phyloP scores from a whole-genome alignment of 192 early-diverging fungal species.

The Coemansia sp. region DNA sequence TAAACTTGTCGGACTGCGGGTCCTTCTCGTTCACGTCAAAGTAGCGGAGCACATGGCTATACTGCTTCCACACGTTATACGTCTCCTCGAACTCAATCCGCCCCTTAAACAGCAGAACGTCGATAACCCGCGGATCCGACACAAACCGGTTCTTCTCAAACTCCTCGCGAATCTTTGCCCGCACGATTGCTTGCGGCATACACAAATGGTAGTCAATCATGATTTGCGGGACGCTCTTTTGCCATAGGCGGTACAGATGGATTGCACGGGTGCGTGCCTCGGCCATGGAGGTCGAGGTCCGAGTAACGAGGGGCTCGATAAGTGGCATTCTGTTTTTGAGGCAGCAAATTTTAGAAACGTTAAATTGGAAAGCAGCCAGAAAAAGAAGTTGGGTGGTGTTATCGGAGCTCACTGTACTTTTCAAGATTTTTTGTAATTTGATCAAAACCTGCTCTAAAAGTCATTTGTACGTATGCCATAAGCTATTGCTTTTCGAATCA shows the following conservation, averaged over 20 bases:
- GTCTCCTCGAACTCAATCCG: constrained; percentile 86
- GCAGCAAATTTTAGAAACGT: not conserved
- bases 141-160: constrained; percentile 86
- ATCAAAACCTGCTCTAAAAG: too few species aligned
- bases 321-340: constrained; percentile 42
- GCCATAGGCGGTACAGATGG: constrained; percentile 71
- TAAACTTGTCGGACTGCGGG: constrained; percentile 67
- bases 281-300: constrained; percentile 58
- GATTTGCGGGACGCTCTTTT: constrained; percentile 62
- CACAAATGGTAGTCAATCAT: constrained; percentile 72
- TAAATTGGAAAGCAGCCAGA: not conserved
- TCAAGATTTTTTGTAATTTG: not conserved
- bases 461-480: too few species aligned
- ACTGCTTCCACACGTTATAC: constrained; percentile 90
- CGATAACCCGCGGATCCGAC: constrained; percentile 69
- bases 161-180: constrained; percentile 82
- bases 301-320: constrained; percentile 40
- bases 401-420: too few species aligned
- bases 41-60: constrained; percentile 83
- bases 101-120: constrained; percentile 86
- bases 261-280: constrained; percentile 64
- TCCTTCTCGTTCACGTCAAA: constrained; percentile 74
- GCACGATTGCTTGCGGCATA: constrained; percentile 66
- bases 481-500: too few species aligned
- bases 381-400: not conserved